Evolutionary conservation across 73 alveolate species (phyloP).

Genomic region (Symbiodinium pilosum): DNA sequence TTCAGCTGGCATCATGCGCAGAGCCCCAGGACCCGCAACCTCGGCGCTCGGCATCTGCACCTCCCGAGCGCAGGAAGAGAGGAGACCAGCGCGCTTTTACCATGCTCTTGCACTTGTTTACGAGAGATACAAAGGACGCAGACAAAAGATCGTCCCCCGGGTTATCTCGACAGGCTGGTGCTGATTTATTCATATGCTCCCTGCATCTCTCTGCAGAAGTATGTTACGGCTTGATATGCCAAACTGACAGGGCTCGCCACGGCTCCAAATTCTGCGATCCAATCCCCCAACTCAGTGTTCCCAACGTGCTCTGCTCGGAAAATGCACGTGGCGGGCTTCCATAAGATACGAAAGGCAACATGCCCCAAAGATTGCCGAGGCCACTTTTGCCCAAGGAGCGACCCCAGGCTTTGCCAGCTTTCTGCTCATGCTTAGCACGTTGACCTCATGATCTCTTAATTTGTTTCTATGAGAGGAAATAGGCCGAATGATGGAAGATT

Average conservation of each 20-base stretch:
- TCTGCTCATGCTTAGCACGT: too few species aligned
- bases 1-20: too few species aligned
- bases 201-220: too few species aligned
- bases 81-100: constrained; percentile 10
- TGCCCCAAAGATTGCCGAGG: too few species aligned
- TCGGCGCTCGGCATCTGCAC: constrained; percentile 59
- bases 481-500: background rate
- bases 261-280: constrained; percentile 55
- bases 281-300: constrained; percentile 56
- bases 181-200: background rate
- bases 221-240: too few species aligned
- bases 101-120: too few species aligned
- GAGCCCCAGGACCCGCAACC: constrained; percentile 30
- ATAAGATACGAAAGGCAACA: too few species aligned
- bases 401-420: background rate
- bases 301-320: constrained; percentile 11
- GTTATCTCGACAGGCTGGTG: background rate
- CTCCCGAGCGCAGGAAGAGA: constrained; percentile 73
- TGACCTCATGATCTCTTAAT: too few species aligned
- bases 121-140: background rate
- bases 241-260: constrained; percentile 44
- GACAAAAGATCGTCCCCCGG: background rate
- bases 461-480: too few species aligned
- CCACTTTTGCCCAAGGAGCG: background rate
- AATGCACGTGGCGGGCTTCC: background rate